Conservation (phyloP, 768 basidiomycete species). For the Brasilioporus rufonigricans region DNA sequence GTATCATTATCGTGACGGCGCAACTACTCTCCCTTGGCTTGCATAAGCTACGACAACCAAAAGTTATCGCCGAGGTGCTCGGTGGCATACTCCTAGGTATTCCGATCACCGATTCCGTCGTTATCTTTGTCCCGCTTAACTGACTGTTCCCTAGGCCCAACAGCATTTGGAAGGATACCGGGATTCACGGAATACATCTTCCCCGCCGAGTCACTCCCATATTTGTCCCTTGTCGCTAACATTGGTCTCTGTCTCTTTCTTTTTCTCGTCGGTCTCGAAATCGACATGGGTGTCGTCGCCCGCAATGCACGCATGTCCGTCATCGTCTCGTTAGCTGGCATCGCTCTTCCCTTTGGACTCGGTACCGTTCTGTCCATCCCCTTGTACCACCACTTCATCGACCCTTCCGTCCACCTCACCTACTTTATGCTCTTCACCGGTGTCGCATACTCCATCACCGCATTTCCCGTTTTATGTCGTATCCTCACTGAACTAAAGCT, state of each 20-base stretch:
- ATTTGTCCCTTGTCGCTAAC: constrained; percentile 82
- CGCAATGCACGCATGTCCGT: constrained; percentile 68
- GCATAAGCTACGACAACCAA: constrained; percentile 76
- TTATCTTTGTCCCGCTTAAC: not conserved
- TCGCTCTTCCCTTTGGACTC: constrained; percentile 84
- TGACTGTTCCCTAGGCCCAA: constrained; percentile 34
- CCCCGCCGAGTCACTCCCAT: constrained; percentile 65
- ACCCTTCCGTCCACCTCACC: constrained; percentile 65
- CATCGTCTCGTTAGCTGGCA: constrained; percentile 77
- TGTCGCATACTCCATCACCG: constrained; percentile 87
- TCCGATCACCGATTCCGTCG: constrained; percentile 47
- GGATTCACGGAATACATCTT: constrained; percentile 87
- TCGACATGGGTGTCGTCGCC: constrained; percentile 76
- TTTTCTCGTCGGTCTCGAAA: constrained; percentile 91
- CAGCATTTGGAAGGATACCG: constrained; percentile 77
- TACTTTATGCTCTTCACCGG: constrained; percentile 95
- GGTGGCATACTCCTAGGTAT: too few species aligned
- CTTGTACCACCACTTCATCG: constrained; percentile 52
- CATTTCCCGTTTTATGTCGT: constrained; percentile 82
- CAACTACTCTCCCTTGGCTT: constrained; percentile 70
- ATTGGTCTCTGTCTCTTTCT: constrained; percentile 88
- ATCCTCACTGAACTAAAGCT: constrained; percentile 90
- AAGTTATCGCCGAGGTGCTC: constrained; percentile 79
- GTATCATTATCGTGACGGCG: constrained; percentile 79
- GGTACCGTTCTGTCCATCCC: constrained; percentile 74